phyloP scores from a whole-genome alignment of 2,329 filamentous ascomycete species.

The Xylaria sp. region DNA sequence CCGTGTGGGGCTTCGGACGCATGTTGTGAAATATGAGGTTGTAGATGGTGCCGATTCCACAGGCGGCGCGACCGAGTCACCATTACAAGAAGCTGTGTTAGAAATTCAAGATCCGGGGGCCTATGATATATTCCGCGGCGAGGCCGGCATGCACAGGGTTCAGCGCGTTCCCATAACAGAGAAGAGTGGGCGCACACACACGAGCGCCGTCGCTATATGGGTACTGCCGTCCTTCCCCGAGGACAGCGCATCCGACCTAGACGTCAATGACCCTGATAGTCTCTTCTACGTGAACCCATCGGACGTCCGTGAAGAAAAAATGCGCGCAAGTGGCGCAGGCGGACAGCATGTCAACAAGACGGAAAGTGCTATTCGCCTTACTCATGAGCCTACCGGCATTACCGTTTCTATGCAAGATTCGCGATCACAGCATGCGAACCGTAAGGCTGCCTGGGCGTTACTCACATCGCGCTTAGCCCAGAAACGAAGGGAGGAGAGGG shows the following conservation, averaged over 20 bases:
- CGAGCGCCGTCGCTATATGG: conserved; percentile 90
- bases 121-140: conserved; percentile 83
- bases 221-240: conserved; percentile 85
- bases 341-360: conserved; percentile 99
- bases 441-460: conserved; percentile 86
- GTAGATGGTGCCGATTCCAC: conserved; percentile 68
- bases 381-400: conserved; percentile 86
- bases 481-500: conserved; percentile 79
- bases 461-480: conserved; percentile 85
- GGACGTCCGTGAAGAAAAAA: conserved; percentile 86
- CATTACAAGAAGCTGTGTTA: conserved; percentile 86
- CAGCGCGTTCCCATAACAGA: conserved; percentile 94
- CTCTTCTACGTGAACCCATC: conserved; percentile 89
- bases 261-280: conserved; percentile 84
- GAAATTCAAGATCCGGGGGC: conserved; percentile 81
- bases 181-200: conserved; percentile 90
- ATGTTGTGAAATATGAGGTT: conserved; percentile 82
- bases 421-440: conserved; percentile 88
- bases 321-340: conserved; percentile 90
- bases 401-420: conserved; percentile 93
- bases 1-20: conserved; percentile 71
- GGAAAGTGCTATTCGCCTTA: conserved; percentile 92
- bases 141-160: conserved; percentile 94
- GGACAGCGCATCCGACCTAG: conserved; percentile 60
- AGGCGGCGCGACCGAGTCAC: conserved; percentile 68